Base-by-base conservation (phyloP, 192 early-diverging fungal species). In the Dimargaris verticillata region DNA sequence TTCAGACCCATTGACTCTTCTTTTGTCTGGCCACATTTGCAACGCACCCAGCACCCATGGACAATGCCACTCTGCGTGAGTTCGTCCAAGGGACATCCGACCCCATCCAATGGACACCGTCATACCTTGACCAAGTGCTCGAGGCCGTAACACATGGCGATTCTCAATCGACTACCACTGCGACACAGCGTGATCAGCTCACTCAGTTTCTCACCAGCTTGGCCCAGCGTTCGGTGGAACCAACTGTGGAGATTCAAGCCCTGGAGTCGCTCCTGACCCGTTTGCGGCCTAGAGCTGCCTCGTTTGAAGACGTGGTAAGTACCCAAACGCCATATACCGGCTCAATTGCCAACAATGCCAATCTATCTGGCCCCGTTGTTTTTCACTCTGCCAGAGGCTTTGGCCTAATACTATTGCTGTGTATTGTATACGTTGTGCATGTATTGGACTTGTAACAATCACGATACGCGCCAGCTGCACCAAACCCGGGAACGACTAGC, bases 401-500 rank as follows among this genome's bases (percentile, higher is more conserved):
- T 48, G 15, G 12, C 11, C 11, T 20, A 4, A 48, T 48, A 17
- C 47, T 11, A 38, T 38, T 38, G 47, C 3, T 48, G 18, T 3
- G 47, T 48, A 17, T 4, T 20, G 18, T 48, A 11, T 5, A 11
- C 47, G 18, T 2, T 48, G 4, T 45, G 47, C 47, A 20, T 48
- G 4, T 20, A 48, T 48, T 2, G 2, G 2, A 5, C 4, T 20
- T 48, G 47, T 22, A 5, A 20, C 4, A 5, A 4, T 3, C 11
- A 48, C 12, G 3, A 17, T 22, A 12, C 47, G 1, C 15, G 3
- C 47, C 47, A 17, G 18, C 18, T 55, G 28, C 18, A 26, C 1
- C 65, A 68, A 26, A 75, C 89, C 26, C 77, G 91, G 25, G 83
- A 85, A 52, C 78, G 86, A 48, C 74, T 98, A 28, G 86, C 92